Conservation (phyloP, 345 rosid species). For the Citrus sp. region DNA sequence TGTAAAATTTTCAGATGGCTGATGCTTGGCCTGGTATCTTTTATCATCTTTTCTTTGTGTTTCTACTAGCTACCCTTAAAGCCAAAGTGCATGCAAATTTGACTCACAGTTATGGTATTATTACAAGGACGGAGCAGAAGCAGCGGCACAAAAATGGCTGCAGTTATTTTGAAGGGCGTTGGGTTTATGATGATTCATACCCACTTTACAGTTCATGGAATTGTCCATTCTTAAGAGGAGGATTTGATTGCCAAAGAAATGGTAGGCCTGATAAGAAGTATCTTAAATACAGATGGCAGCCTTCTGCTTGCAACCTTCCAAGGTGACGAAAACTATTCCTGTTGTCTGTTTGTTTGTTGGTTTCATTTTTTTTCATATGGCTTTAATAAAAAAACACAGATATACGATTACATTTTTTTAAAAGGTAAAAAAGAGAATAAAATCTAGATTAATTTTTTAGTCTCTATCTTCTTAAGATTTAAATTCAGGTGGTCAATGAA, state of each 20-base stretch:
- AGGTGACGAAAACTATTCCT: slow-evolving; percentile 18
- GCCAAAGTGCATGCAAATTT: background rate
- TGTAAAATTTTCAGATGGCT: background rate
- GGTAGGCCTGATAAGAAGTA: slow-evolving; percentile 48
- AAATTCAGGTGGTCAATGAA: too few species aligned
- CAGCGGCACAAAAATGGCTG: slow-evolving; percentile 16
- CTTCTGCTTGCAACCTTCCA: slow-evolving; percentile 40
- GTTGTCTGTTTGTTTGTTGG: background rate
- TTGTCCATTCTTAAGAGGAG: slow-evolving; percentile 38
- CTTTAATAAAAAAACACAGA: too few species aligned
- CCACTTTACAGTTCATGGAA: slow-evolving; percentile 33
- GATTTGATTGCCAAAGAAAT: slow-evolving; percentile 37
- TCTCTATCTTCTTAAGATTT: too few species aligned
- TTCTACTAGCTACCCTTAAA: background rate
- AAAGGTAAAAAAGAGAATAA: too few species aligned
- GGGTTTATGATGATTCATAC: slow-evolving; percentile 36
- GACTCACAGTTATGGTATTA: background rate
- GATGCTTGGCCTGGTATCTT: background rate
- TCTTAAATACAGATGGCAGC: slow-evolving; percentile 48
- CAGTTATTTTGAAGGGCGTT: slow-evolving; percentile 39
- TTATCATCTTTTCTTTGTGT: background rate
- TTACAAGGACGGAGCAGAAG: background rate
- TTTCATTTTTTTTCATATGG: too few species aligned
- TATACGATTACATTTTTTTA: too few species aligned
- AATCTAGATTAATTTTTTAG: too few species aligned